A percentile compares a stretch with the other conserved stretches of the same genome.
phyloP scores from a whole-genome alignment of 2,329 filamentous ascomycete genomes.

The Fusarium armeniacum region DNA sequence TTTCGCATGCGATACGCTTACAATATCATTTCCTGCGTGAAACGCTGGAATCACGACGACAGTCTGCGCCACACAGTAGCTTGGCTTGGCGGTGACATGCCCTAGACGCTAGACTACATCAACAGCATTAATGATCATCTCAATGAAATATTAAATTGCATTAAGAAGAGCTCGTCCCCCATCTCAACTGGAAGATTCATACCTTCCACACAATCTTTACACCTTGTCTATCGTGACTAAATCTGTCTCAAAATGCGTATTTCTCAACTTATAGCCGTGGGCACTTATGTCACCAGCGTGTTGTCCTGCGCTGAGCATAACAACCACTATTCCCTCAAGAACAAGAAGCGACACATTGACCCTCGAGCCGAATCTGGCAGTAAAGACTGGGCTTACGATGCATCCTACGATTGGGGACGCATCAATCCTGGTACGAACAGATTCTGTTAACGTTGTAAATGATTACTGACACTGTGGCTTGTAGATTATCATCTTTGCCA shows the following conservation, averaged over 20 bases:
- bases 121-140: conserved; percentile 1
- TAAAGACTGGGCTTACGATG: conserved; percentile 40
- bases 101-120: conserved; percentile 1
- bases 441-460: rapidly evolving
- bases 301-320: conserved; percentile 30
- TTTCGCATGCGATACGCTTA: neutral
- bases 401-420: conserved; percentile 40
- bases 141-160: conserved; percentile 12
- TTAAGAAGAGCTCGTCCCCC: neutral
- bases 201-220: rapidly evolving
- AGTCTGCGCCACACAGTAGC: neutral
- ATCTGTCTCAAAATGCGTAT: conserved; percentile 6
- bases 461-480: neutral
- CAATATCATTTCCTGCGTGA: rapidly evolving
- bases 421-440: conserved; percentile 23
- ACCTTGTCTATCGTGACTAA: neutral
- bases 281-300: neutral
- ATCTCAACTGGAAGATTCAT: neutral
- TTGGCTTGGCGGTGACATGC: conserved; percentile 36
- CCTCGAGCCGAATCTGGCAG: conserved; percentile 16
- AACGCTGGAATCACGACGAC: neutral
- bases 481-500: conserved; percentile 39
- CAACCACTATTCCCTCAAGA: conserved; percentile 30
- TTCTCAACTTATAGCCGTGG: conserved; percentile 9
- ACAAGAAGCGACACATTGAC: conserved; percentile 31